phyloP scores from a whole-genome alignment of 2,329 filamentous ascomycete genomes.

The Neopestalotiopsis rosae region DNA sequence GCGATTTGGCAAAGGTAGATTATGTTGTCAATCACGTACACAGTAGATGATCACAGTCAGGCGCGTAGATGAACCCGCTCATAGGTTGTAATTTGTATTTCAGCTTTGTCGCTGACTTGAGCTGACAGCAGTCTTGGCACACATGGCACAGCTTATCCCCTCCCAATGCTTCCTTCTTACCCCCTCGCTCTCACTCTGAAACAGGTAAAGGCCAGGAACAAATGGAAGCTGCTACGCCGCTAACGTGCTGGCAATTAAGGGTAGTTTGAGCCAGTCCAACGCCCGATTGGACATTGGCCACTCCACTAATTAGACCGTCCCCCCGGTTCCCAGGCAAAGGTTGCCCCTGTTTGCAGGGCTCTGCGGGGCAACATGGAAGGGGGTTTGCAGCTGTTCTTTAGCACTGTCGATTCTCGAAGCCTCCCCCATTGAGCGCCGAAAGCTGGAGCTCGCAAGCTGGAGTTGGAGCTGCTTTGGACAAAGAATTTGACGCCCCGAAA shows the following conservation, averaged over 20 bases:
- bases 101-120: not conserved
- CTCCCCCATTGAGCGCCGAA: not conserved
- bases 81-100: not conserved
- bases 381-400: not conserved
- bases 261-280: not conserved
- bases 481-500: not conserved
- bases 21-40: not conserved
- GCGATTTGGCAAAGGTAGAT: not conserved
- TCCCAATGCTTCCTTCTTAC: not conserved
- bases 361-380: not conserved
- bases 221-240: not conserved
- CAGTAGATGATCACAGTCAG: not conserved
- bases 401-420: conserved; percentile 1
- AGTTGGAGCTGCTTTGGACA: not conserved
- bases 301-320: not conserved
- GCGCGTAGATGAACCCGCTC: not conserved
- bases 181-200: not conserved
- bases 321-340: not conserved
- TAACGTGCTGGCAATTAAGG: not conserved
- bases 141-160: not conserved
- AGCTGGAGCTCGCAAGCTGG: not conserved
- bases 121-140: not conserved
- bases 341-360: not conserved
- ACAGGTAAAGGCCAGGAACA: not conserved
- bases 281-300: not conserved